Conservation (phyloP, 2,329 filamentous ascomycete genomes). For the Neonectria punicea region DNA sequence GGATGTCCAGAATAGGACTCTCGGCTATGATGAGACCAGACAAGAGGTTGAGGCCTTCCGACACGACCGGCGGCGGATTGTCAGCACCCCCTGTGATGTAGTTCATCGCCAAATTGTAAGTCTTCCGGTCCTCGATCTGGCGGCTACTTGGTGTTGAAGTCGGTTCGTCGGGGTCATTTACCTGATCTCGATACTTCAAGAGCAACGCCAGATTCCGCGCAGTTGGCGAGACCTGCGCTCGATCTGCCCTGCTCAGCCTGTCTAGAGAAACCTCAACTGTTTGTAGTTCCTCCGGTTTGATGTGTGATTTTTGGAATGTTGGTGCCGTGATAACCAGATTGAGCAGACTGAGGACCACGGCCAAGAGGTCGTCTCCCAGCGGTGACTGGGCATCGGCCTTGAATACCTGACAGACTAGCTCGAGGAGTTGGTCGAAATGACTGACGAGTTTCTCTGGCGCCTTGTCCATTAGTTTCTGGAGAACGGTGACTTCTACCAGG, state of each 20-base stretch:
- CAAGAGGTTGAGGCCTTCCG: constrained; percentile 71
- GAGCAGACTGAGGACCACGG: constrained; percentile 68
- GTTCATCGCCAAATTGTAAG: constrained; percentile 69
- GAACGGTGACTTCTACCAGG: constrained; percentile 68
- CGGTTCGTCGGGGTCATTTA: constrained; percentile 57
- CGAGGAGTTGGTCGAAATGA: constrained; percentile 72
- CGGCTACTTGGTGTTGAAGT: constrained; percentile 55
- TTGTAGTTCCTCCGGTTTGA: constrained; percentile 54
- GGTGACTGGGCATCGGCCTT: constrained; percentile 54
- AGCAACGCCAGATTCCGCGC: constrained; percentile 67
- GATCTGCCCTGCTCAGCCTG: constrained; percentile 51
- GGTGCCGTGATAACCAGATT: constrained; percentile 69
- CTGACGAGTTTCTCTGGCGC: constrained; percentile 72
- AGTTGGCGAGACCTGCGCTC: constrained; percentile 59
- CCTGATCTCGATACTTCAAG: constrained; percentile 64
- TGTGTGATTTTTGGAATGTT: constrained; percentile 62
- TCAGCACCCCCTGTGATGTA: constrained; percentile 69
- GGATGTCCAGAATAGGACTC: constrained; percentile 73
- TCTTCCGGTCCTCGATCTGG: constrained; percentile 69
- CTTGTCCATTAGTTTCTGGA: constrained; percentile 72
- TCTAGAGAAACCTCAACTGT: constrained; percentile 62
- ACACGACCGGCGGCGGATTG: constrained; percentile 73
- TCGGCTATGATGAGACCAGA: constrained; percentile 64
- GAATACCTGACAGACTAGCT: constrained; percentile 71
- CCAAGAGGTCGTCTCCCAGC: constrained; percentile 59